Base-by-base conservation (phyloP, 164 flowering plant species). In the Tetrastigma voinierianum region DNA sequence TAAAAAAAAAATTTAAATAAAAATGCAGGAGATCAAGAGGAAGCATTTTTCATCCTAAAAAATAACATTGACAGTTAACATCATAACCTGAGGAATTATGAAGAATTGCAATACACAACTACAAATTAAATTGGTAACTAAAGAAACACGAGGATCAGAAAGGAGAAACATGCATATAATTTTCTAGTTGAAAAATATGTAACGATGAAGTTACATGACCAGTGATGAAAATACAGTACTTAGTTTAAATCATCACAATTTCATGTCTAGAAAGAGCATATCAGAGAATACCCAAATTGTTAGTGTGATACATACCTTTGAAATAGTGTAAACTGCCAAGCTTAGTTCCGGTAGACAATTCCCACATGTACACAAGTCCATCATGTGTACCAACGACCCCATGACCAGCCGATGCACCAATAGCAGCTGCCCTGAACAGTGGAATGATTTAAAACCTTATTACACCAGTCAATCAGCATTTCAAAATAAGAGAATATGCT, bases 281-380 rank as follows among this genome's bases (percentile, higher is more conserved):
- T 55, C 24, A n/a, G 61, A 20, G 43, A 57, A 25, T n/a, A 57
- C 14, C 10, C 9, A 48, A 10, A 18, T 1, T 64, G 19, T 18
- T 9, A 10, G 6, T 19, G 15, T 45, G n/a, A 64, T 14, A 57
- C 57, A 67, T 78, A 93, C 99, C 96, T 76, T 79, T 69, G 64
- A 85, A 81, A 70, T 74, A 43, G 66, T 84, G 91, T 67, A 91
- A 72, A 62, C 62, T 69, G 45, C 77, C 82, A 56, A 87, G 67
- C 71, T 77, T 87, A 9, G 14, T 58, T 67, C 98, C 99, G 21
- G 96, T 82, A 8, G 88, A 72, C 69, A 96, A 59, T 49, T 90
- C 91, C 95, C 97, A 96, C 71, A 81, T 66, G 66, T 87, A 86
- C 23, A 90, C 86, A 20, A 70, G 83, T 62, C 99, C 99, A 54